Percentiles rank a stretch among this genome's conserved stretches.
phyloP scores from a whole-genome alignment of 1,284 basidiomycete genomes.

The Chondrostereum purpureum region DNA sequence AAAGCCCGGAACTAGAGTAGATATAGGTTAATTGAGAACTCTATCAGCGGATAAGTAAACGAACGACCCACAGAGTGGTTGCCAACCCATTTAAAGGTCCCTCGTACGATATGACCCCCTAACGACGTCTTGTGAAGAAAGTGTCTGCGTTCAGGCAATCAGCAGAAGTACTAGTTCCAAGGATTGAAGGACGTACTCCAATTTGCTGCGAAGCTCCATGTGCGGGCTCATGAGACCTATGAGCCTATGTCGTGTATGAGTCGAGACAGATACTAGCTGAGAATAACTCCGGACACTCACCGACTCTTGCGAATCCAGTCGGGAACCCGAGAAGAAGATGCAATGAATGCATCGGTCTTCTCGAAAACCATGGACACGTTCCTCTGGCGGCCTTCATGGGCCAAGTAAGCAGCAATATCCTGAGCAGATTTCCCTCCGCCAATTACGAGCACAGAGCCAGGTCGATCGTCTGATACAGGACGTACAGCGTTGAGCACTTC shows the following conservation, averaged over 20 bases:
- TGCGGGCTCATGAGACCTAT: neutral
- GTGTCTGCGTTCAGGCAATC: neutral
- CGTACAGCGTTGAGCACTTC: constrained; percentile 28
- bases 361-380: constrained; percentile 47
- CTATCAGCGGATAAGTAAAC: neutral
- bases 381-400: constrained; percentile 30
- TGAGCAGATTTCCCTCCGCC: constrained; percentile 54
- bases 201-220: neutral
- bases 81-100: neutral
- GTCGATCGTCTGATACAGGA: constrained; percentile 13
- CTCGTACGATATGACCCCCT: neutral
- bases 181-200: neutral
- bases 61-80: neutral
- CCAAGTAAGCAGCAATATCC: constrained; percentile 43
- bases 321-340: constrained; percentile 34
- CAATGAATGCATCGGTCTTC: constrained; percentile 39
- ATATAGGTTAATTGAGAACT: neutral
- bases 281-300: constrained; percentile 23
- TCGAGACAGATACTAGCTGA: neutral
- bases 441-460: constrained; percentile 33
- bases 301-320: constrained; percentile 49
- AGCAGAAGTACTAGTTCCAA: neutral
- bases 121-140: constrained; percentile 3
- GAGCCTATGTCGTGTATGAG: neutral
- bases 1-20: constrained; percentile 31